Evolutionary conservation across 345 rosid genomes (phyloP).

Genomic region (Raphanus raphanistrum): DNA sequence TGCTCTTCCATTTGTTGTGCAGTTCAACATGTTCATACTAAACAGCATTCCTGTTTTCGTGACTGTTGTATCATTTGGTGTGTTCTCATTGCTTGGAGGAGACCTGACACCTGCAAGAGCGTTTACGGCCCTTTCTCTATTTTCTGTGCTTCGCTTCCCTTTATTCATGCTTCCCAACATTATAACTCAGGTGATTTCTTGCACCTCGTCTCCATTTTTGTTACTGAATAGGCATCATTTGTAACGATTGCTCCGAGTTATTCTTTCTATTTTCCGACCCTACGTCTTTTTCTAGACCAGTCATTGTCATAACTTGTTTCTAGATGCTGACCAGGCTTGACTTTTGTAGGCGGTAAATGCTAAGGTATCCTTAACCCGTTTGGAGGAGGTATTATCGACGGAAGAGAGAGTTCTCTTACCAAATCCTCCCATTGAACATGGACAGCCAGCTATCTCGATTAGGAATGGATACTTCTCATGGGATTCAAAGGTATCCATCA

Average conservation of each 20-base stretch:
- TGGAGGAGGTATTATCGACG: slow-evolving; percentile 85
- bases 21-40: slow-evolving; percentile 78
- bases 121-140: slow-evolving; percentile 90
- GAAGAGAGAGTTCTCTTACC: slow-evolving; percentile 95
- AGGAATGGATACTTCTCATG: slow-evolving; percentile 89
- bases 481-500: slow-evolving; percentile 88
- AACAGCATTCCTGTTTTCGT: slow-evolving; percentile 92
- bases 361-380: slow-evolving; percentile 86
- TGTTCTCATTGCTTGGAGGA: slow-evolving; percentile 97
- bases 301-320: background rate
- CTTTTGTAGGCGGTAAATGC: slow-evolving; percentile 77
- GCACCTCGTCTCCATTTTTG: slow-evolving; percentile 8
- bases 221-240: slow-evolving; percentile 6
- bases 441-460: slow-evolving; percentile 74
- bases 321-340: slow-evolving; percentile 30
- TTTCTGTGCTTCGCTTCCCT: slow-evolving; percentile 96
- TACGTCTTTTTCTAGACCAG: slow-evolving; percentile 7
- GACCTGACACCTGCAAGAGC: slow-evolving; percentile 97
- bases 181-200: slow-evolving; percentile 80
- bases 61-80: slow-evolving; percentile 87
- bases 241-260: background rate
- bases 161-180: slow-evolving; percentile 92
- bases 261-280: background rate
- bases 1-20: slow-evolving; percentile 47
- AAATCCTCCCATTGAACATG: slow-evolving; percentile 78